A percentile compares a stretch with the other conserved stretches of the same genome.
Conservation (phyloP, 768 basidiomycete species). For the Tylopilus subfusipes region DNA sequence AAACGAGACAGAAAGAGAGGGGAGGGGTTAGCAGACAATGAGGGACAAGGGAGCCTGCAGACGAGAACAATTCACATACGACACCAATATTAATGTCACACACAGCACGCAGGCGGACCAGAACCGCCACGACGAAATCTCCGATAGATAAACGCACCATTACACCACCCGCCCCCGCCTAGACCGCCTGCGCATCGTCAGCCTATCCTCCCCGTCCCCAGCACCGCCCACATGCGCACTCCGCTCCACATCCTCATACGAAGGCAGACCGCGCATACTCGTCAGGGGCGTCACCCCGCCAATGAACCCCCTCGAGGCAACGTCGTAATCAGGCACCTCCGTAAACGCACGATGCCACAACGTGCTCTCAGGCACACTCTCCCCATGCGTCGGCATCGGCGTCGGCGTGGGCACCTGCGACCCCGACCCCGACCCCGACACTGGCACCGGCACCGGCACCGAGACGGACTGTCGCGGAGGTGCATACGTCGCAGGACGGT, state of each 20-base stretch:
- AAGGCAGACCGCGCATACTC: slow-evolving; percentile 75
- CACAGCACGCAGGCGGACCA: neutral
- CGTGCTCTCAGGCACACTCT: slow-evolving; percentile 29
- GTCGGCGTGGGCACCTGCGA: neutral
- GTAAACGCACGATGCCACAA: slow-evolving; percentile 62
- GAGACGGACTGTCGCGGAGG: neutral
- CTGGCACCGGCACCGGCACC: neutral
- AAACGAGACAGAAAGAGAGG: too few relatives aligned
- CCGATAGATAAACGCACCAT: too few relatives aligned
- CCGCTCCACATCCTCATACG: slow-evolving; percentile 70
- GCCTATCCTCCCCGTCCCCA: neutral
- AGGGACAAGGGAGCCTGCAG: too few relatives aligned
- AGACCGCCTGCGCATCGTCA: slow-evolving; percentile 6
- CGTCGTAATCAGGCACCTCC: slow-evolving; percentile 81
- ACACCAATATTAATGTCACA: neutral
- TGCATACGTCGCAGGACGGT: slow-evolving; percentile 3
- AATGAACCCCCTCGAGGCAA: slow-evolving; percentile 83
- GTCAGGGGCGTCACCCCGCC: slow-evolving; percentile 86
- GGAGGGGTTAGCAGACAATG: too few relatives aligned
- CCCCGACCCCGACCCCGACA: neutral
- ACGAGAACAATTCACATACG: neutral
- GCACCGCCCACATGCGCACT: neutral
- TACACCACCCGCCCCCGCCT: too few relatives aligned
- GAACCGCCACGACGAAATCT: neutral
- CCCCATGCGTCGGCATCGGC: slow-evolving; percentile 1